Evolutionary conservation across 148 eudicot genomes (phyloP).

Genomic region (Chenopodium quinoa): DNA sequence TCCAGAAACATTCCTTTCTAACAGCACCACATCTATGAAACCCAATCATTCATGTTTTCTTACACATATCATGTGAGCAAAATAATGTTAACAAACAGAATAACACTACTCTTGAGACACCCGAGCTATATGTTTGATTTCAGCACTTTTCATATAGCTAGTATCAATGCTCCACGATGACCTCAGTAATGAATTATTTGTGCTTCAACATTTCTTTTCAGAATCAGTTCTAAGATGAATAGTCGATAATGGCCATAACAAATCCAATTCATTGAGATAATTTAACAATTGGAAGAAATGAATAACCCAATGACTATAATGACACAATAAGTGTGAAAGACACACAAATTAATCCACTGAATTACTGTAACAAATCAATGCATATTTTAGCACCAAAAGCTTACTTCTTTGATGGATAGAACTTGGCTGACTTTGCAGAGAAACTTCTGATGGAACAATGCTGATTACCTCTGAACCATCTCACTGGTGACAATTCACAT

Average conservation of each 20-base stretch:
- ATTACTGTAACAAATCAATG: background rate
- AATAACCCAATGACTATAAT: background rate
- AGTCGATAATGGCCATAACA: background rate
- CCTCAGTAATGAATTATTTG: background rate
- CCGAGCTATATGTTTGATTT: background rate
- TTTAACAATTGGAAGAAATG: background rate
- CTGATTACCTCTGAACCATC: slow-evolving; percentile 34
- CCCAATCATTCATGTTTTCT: background rate
- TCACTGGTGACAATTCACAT: slow-evolving; percentile 34
- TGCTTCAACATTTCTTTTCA: background rate
- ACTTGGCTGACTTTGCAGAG: slow-evolving; percentile 53
- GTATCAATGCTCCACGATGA: background rate
- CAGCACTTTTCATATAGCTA: background rate
- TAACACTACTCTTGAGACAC: background rate
- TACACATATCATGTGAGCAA: background rate
- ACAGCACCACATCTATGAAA: background rate
- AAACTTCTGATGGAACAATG: slow-evolving; percentile 51
- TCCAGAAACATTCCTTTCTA: background rate
- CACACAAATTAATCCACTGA: background rate
- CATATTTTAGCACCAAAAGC: slow-evolving; percentile 21
- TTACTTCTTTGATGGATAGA: slow-evolving; percentile 64
- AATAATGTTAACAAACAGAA: background rate
- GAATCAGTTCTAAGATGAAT: background rate
- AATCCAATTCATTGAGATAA: background rate
- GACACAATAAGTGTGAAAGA: background rate